Base-by-base conservation (phyloP, 2,329 filamentous ascomycete species). In the Claviceps sorghi region DNA sequence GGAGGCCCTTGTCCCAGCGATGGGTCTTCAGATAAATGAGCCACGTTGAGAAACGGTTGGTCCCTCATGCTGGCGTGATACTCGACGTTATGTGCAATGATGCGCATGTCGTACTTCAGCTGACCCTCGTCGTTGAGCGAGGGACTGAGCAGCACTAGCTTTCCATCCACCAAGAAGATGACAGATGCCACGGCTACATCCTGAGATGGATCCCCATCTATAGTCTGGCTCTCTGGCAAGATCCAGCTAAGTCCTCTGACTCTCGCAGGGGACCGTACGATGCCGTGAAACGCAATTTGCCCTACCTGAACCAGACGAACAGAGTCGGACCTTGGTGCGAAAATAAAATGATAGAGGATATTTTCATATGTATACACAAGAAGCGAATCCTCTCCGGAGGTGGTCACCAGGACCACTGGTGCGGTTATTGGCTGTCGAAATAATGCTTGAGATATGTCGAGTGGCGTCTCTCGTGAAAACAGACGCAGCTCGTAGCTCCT, bases 291-390 rank as follows among this genome's bases (percentile, higher is more conserved):
- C 13, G 88, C 91, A 61, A 98, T 98, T 65, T 97, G 93, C 10
- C 94, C 93, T n/a, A 97, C 90, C 64, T 95, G 89, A 7, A 95
- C 79, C 32, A 97, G 76, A 44, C 82, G 83, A 36, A 95, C 78
- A 22, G 82, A 72, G 17, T 76, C 82, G n/a, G 78, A 75, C 22
- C 80, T 76, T 0, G 82, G 78, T 0, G 86, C 82, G 57, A 98
- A 91, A 55, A 98, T 82, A 65, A 89, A 98, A 65, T 98, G 93
- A 63, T 96, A 93, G 17, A 98, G 76, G 11, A 94, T 78, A 65
- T 98, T 98, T 64, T 97, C 91, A 65, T 95, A 90, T 0, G 93
- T 98, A 66, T 98, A 98, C 11, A 96, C 91, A 34, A 98, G 78
- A 30, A 98, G 75, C 0, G 93, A 97, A 67, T 98, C 93, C 60